Percentiles rank a stretch among this genome's conserved stretches.
phyloP scores from a whole-genome alignment of 75 land plant genomes.

The Isoetes taiwanensis region DNA sequence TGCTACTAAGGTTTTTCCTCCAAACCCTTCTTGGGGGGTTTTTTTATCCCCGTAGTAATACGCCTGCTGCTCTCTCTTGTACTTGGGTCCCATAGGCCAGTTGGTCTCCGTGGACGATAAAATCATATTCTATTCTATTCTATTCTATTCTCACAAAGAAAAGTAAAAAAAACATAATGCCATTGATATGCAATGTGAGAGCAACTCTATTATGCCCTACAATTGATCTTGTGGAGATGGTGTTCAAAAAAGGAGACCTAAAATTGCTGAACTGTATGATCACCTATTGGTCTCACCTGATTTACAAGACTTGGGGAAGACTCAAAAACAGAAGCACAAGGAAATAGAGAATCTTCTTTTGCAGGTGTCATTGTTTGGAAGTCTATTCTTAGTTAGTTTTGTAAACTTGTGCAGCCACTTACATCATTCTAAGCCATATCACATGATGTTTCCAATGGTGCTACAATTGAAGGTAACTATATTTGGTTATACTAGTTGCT shows the following conservation, averaged over 20 bases:
- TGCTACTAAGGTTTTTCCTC: too few species aligned
- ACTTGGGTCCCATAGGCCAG: too few species aligned
- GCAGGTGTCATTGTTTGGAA: constrained; percentile 22
- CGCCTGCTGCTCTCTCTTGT: too few species aligned
- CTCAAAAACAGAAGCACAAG: constrained; percentile 36
- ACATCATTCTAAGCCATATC: not conserved
- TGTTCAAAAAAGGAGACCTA: constrained; percentile 79
- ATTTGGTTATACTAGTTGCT: not conserved
- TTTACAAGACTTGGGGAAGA: constrained; percentile 45
- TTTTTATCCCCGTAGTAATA: too few species aligned
- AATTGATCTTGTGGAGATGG: constrained; percentile 82
- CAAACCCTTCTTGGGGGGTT: too few species aligned
- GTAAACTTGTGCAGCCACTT: not conserved
- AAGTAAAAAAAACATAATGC: too few species aligned
- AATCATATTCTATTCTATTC: too few species aligned
- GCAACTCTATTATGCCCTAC: too few species aligned
- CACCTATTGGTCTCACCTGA: constrained; percentile 57
- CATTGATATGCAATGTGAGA: too few species aligned
- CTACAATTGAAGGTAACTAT: not conserved
- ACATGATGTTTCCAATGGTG: not conserved
- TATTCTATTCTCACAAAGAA: too few species aligned
- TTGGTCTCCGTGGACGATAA: too few species aligned
- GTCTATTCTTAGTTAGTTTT: not conserved
- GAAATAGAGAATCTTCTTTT: constrained; percentile 58
- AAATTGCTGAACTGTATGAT: constrained; percentile 75